These are phyloP conservation scores for Neonectria magnoliae DNA, from an alignment of 2,329 filamentous ascomycete genomes.

Conservation along the genomic window DNA sequence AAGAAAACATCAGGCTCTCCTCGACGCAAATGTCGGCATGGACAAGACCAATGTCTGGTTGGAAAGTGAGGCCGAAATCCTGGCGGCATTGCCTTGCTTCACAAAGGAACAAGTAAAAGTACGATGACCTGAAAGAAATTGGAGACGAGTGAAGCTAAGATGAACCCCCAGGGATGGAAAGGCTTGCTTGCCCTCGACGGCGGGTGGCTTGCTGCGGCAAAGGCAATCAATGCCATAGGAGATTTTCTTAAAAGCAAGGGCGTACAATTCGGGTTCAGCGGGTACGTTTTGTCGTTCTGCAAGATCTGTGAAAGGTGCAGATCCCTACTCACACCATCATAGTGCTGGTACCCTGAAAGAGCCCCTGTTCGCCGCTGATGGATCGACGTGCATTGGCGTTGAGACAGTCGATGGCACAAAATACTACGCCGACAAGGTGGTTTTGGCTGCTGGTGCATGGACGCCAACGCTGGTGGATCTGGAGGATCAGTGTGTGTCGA, in stretches of 20 bases:
- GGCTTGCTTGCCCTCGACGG: constrained; percentile 1
- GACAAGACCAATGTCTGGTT: constrained; percentile 14
- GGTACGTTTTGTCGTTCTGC: constrained; percentile 2
- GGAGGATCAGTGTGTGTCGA: constrained; percentile 17
- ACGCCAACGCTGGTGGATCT: constrained; percentile 7
- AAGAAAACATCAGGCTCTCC: not conserved
- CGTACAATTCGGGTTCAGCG: constrained; percentile 14
- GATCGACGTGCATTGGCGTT: constrained; percentile 14
- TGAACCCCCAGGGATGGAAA: constrained; percentile 15
- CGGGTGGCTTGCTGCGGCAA: constrained; percentile 19
- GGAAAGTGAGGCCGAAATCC: constrained; percentile 8
- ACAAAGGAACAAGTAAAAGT: constrained; percentile 15
- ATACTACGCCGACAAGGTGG: constrained; percentile 16
- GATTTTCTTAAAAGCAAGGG: constrained; percentile 9
- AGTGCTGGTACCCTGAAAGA: constrained; percentile 7
- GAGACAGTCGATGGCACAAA: constrained; percentile 7
- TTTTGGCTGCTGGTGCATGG: constrained; percentile 13
- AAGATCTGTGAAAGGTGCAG: not conserved
- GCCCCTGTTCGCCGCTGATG: constrained; percentile 7
- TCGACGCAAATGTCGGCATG: not conserved
- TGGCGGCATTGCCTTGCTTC: constrained; percentile 7
- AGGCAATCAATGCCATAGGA: constrained; percentile 18
- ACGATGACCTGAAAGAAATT: not conserved
- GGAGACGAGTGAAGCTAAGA: not conserved
- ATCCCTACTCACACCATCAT: not conserved